Percentiles rank a stretch among this genome's conserved stretches.
Evolutionary conservation across 345 rosid genomes (phyloP).

Genomic region (Gossypium arboreum): DNA sequence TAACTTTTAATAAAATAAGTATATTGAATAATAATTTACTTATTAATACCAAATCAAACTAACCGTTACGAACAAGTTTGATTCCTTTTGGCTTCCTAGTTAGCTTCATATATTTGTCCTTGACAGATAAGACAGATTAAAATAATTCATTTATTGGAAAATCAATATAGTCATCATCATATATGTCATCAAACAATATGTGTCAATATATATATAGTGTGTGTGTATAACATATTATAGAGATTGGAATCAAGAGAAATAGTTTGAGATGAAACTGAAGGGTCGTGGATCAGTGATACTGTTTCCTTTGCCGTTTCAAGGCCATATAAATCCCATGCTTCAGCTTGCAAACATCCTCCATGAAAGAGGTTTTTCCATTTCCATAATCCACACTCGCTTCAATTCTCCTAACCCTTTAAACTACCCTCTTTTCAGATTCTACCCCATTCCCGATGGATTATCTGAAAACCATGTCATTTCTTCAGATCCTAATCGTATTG

Average conservation of each 20-base stretch:
- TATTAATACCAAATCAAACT: neutral
- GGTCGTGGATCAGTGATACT: conserved; percentile 31
- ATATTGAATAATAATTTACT: no score
- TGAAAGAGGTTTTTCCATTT: conserved; percentile 50
- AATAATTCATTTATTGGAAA: no score
- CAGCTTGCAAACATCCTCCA: conserved; percentile 55
- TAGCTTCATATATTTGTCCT: neutral
- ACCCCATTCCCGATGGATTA: conserved; percentile 31
- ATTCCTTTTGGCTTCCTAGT: neutral
- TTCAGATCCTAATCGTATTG: conserved; percentile 11
- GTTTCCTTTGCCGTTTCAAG: conserved; percentile 55
- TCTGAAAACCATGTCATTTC: conserved; percentile 4
- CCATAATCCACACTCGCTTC: conserved; percentile 43
- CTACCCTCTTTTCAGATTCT: conserved; percentile 47
- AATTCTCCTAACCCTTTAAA: conserved; percentile 49
- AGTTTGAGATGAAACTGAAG: neutral
- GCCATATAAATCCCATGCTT: conserved; percentile 61
- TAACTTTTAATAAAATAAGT: no score
- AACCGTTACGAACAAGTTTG: neutral
- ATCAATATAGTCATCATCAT: neutral
- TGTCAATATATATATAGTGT: no score
- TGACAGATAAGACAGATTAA: neutral
- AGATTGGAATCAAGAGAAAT: neutral
- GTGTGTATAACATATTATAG: neutral
- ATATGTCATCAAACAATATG: neutral